A percentile compares a stretch with the other conserved stretches of the same genome.
phyloP scores from a whole-genome alignment of 768 basidiomycete genomes.

The Agaricus subrufescens region DNA sequence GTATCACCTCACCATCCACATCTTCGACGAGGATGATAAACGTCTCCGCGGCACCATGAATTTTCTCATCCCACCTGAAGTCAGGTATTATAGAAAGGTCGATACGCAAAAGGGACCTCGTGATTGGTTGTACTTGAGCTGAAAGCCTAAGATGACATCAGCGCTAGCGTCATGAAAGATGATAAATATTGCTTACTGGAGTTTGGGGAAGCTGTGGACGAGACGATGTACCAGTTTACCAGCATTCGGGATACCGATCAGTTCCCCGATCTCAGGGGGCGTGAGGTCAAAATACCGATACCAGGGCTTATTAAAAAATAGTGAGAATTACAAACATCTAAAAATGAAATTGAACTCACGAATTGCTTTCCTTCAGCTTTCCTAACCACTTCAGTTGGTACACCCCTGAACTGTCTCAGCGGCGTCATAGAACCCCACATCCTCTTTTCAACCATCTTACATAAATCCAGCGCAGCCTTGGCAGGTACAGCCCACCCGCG shows the following conservation, averaged over 20 bases:
- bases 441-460: slow-evolving; percentile 91
- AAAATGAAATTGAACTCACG: slow-evolving; percentile 40
- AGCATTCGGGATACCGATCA: slow-evolving; percentile 91
- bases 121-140: slow-evolving; percentile 96
- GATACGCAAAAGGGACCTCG: slow-evolving; percentile 85
- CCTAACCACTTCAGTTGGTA: slow-evolving; percentile 77
- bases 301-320: neutral
- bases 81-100: slow-evolving; percentile 96
- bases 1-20: slow-evolving; percentile 93
- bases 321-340: neutral
- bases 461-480: slow-evolving; percentile 84
- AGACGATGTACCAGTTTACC: slow-evolving; percentile 88
- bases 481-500: slow-evolving; percentile 97
- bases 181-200: slow-evolving; percentile 52
- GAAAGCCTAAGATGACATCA: slow-evolving; percentile 51
- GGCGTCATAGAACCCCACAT: slow-evolving; percentile 99
- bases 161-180: neutral
- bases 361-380: slow-evolving; percentile 98
- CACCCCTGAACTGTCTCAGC: slow-evolving; percentile 90
- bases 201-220: slow-evolving; percentile 94
- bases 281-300: slow-evolving; percentile 33
- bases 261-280: slow-evolving; percentile 91
- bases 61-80: slow-evolving; percentile 96
- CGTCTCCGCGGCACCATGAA: slow-evolving; percentile 83
- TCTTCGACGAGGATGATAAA: slow-evolving; percentile 96